Percentiles rank a stretch among this genome's conserved stretches.
Conservation (phyloP, 1,139 yeast species). For the Kurtzmaniella quercitrusa region DNA sequence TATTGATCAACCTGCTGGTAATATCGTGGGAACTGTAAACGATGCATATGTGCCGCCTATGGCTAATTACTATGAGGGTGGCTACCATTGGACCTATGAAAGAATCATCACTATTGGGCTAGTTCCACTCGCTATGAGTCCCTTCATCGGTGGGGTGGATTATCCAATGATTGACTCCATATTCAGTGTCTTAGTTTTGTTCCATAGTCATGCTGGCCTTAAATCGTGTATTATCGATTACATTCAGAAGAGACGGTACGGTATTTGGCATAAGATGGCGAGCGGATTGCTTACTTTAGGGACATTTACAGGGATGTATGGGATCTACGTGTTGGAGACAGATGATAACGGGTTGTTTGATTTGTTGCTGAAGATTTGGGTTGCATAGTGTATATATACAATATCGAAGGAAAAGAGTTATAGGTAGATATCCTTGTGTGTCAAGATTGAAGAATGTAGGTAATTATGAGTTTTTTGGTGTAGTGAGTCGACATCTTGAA, state of each 20-base stretch:
- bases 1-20: conserved; percentile 66
- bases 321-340: conserved; percentile 65
- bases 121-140: conserved; percentile 71
- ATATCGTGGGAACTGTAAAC: conserved; percentile 70
- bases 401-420: too few relatives aligned
- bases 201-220: conserved; percentile 79
- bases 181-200: conserved; percentile 56
- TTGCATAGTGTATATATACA: conserved; percentile 13
- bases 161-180: conserved; percentile 72
- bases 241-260: conserved; percentile 77
- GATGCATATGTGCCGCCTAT: conserved; percentile 71
- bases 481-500: too few relatives aligned
- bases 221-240: conserved; percentile 85
- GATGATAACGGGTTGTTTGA: conserved; percentile 50
- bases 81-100: conserved; percentile 88
- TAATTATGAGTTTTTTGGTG: too few relatives aligned
- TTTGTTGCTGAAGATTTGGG: conserved; percentile 43
- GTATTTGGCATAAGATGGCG: conserved; percentile 60
- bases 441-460: too few relatives aligned
- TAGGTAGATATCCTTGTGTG: too few relatives aligned
- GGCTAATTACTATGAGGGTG: conserved; percentile 64
- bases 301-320: conserved; percentile 57
- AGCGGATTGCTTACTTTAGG: conserved; percentile 61
- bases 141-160: conserved; percentile 63
- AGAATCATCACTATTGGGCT: conserved; percentile 60